Base-by-base conservation (phyloP, 2,329 filamentous ascomycete genomes). In the Clonostachys chloroleuca region DNA sequence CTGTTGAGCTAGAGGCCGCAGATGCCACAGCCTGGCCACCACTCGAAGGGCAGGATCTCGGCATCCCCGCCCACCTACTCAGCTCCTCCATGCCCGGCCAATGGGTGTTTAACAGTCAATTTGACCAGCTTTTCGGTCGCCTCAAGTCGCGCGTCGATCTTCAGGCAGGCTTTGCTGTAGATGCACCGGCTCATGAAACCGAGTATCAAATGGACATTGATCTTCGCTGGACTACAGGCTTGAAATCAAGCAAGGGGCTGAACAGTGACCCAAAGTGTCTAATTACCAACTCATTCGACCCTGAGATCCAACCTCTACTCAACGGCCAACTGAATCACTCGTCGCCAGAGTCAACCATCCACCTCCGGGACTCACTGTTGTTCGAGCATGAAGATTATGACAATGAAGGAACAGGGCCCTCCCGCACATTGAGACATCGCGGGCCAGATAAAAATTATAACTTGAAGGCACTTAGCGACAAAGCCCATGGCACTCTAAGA, bases 391-490 rank as follows among this genome's bases (percentile, higher is more conserved):
- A 74, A 30, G 75, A 75, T 35, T 69, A 71, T 9, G 51, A 57
- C 7, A 69, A 74, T 18, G 72, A 72, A 24, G 74, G 77, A 16
- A 63, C 68, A 13, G 81, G 77, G 3, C 77, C 77, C 0, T 77
- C 69, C 46, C 71, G 78, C 49, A 73, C 74, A 2, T 60, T 80
- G 16, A 70, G 78, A 40, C 63, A 66, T 14, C 70, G 78, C 45
- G 69, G 62, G 16, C 66, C 66, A 40, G 73, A 71, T 47, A 75
- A 76, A 50, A 70, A 72, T 18, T 84, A 84, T 56, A 84, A 84
- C 52, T 60, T 84, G 36, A 83, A 81, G 57, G 66, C 75, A 12
- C 63, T 84, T 14, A 83, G 75, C 59, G 77, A 80, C 54, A 75
- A 78, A 54, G 77, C 78, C 6, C 71, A 78, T 45, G 78, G 79